These are phyloP conservation scores for Pseudomassariella vexata DNA, from an alignment of 2,329 filamentous ascomycete genomes.

Conservation along the genomic window DNA sequence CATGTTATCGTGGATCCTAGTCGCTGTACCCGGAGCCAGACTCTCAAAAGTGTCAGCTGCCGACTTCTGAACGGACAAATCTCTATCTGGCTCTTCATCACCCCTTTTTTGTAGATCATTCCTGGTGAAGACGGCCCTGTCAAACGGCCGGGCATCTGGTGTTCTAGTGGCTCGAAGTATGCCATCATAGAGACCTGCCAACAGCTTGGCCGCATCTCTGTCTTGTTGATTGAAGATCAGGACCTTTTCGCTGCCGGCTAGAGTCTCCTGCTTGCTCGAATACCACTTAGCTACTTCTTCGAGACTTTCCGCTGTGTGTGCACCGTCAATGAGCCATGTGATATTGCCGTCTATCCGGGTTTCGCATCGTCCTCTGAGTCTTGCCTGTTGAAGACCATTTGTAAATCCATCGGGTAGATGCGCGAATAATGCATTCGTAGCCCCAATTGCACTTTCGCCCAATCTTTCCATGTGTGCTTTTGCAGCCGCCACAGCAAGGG, in stretches of 20 bases:
- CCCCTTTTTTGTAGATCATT: constrained; percentile 45
- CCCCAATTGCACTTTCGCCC: constrained; percentile 3
- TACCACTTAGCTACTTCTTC: constrained; percentile 75
- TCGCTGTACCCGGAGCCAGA: constrained; percentile 39
- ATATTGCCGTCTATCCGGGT: constrained; percentile 45
- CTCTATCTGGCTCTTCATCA: constrained; percentile 49
- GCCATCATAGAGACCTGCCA: constrained; percentile 12
- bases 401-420: constrained; percentile 50
- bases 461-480: constrained; percentile 45
- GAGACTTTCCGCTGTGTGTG: constrained; percentile 82
- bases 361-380: constrained; percentile 74
- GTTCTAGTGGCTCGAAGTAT: background rate
- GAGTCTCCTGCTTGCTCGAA: constrained; percentile 32
- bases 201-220: constrained; percentile 35
- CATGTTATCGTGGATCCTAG: constrained; percentile 59
- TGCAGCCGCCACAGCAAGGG: constrained; percentile 50
- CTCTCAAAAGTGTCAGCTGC: constrained; percentile 57
- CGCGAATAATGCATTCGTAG: constrained; percentile 3
- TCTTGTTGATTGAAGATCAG: constrained; percentile 87
- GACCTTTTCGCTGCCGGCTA: constrained; percentile 30
- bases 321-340: constrained; percentile 80
- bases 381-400: constrained; percentile 59
- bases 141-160: constrained; percentile 13
- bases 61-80: constrained; percentile 58
- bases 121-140: constrained; percentile 72